phyloP scores from a whole-genome alignment of 176 grass and related monocot species.

The Carex parvula region DNA sequence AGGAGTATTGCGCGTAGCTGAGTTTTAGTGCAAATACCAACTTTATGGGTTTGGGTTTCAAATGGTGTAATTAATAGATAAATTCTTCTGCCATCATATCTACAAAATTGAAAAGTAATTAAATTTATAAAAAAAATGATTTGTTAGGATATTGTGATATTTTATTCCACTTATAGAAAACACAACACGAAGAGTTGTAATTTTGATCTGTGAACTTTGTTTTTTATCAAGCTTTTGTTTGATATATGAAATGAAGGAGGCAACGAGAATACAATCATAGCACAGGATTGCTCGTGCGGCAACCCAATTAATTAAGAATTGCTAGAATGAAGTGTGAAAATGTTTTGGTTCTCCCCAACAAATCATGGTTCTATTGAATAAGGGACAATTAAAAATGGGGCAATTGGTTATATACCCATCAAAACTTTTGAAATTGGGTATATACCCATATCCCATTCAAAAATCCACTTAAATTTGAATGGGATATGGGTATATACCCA shows the following conservation, averaged over 20 bases:
- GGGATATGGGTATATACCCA: too few species aligned
- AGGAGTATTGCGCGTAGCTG: constrained; percentile 8
- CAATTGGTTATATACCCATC: too few species aligned
- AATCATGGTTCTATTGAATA: background rate
- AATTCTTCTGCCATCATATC: constrained; percentile 18
- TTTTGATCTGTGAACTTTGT: background rate
- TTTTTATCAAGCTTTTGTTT: background rate
- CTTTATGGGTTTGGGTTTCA: constrained; percentile 17
- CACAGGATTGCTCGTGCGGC: background rate
- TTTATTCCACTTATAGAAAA: background rate
- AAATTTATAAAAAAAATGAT: background rate
- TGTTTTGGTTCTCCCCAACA: background rate
- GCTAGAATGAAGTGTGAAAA: background rate
- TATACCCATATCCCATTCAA: too few species aligned
- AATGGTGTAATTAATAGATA: constrained; percentile 12
- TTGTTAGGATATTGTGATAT: background rate
- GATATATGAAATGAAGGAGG: background rate
- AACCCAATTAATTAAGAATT: background rate
- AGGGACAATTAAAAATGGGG: background rate
- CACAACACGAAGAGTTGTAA: background rate
- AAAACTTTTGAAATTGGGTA: too few species aligned
- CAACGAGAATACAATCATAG: background rate
- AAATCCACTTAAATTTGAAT: too few species aligned
- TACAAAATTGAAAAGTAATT: background rate
- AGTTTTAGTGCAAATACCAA: constrained; percentile 14